Conservation (phyloP, 306 rosid species). For the Abrus pulchellus region DNA sequence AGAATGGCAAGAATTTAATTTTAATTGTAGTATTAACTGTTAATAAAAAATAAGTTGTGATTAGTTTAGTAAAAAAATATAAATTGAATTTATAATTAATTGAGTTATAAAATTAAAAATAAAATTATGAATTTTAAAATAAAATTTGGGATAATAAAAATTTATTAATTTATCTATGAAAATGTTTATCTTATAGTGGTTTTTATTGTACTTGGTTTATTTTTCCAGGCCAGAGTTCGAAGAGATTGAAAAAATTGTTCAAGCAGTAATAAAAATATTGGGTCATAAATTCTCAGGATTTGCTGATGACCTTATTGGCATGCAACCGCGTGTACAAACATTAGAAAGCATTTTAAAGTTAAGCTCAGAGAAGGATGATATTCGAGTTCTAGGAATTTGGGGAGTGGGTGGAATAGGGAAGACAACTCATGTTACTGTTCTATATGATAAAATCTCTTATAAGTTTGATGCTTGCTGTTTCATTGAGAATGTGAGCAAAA, state of each 20-base stretch:
- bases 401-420: constrained; percentile 50
- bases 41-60: too few species aligned
- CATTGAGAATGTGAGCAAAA: constrained; percentile 15
- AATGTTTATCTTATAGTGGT: too few species aligned
- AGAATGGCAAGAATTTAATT: too few species aligned
- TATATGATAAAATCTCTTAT: constrained; percentile 37
- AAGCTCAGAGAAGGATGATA: background rate
- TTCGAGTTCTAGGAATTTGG: constrained; percentile 37
- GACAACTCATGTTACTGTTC: constrained; percentile 39
- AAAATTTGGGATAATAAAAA: too few species aligned
- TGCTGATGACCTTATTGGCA: constrained; percentile 31
- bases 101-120: too few species aligned
- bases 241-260: constrained; percentile 35
- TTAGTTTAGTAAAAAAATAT: too few species aligned
- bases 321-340: constrained; percentile 36
- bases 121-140: too few species aligned
- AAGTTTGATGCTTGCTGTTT: constrained; percentile 37
- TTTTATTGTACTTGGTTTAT: too few species aligned
- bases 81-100: too few species aligned
- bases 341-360: constrained; percentile 16
- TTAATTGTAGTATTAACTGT: too few species aligned
- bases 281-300: constrained; percentile 29
- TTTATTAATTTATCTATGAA: too few species aligned
- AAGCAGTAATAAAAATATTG: background rate
- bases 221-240: constrained; percentile 34